Percentiles rank a stretch among this genome's conserved stretches.
Evolutionary conservation across 768 basidiomycete genomes (phyloP).

Genomic region (Cytidiella melzeri): DNA sequence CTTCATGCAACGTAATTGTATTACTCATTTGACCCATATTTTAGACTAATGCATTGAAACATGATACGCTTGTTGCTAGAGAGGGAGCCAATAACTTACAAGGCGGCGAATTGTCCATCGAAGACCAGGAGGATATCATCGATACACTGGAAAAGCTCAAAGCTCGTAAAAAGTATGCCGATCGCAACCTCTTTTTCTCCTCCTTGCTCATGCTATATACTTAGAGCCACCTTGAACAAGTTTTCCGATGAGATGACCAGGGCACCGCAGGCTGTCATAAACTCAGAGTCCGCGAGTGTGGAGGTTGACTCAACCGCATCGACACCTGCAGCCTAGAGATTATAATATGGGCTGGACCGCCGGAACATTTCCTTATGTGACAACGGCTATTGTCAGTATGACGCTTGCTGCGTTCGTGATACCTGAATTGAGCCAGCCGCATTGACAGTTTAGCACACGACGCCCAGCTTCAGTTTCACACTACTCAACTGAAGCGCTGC

Average conservation of each 20-base stretch:
- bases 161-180: not conserved
- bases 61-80: not conserved
- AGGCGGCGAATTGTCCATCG: slow-evolving; percentile 6
- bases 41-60: slow-evolving; percentile 14
- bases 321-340: not conserved
- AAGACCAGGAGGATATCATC: slow-evolving; percentile 6
- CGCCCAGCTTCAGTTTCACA: too few relatives aligned
- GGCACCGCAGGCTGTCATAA: not conserved
- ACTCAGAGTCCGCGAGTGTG: not conserved
- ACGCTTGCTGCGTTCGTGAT: too few relatives aligned
- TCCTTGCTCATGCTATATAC: not conserved
- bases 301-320: slow-evolving; percentile 11
- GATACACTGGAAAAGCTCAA: slow-evolving; percentile 3
- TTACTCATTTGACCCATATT: not conserved
- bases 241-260: slow-evolving; percentile 1
- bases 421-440: too few relatives aligned
- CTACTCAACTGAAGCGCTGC: too few relatives aligned
- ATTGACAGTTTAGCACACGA: too few relatives aligned
- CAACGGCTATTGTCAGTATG: too few relatives aligned
- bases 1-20: not conserved
- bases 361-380: too few relatives aligned
- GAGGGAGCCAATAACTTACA: slow-evolving; percentile 1
- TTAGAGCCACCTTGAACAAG: not conserved
- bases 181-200: not conserved
- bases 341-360: not conserved